Conservation (phyloP, 306 rosid genomes). For the Pachyrhizus erosus region DNA sequence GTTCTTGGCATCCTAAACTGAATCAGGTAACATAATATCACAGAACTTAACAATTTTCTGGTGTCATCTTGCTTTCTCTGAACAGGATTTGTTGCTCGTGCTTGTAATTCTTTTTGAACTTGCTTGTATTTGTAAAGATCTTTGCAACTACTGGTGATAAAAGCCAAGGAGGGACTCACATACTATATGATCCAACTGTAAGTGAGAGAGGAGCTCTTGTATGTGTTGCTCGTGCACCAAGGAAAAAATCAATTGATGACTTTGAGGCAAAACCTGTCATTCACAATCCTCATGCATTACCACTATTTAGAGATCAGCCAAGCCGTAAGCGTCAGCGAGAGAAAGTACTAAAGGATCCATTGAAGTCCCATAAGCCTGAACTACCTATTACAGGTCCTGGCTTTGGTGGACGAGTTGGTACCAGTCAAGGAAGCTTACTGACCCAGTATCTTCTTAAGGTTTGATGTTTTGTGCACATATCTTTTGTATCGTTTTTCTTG, state of each 20-base stretch:
- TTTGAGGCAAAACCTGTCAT: constrained; percentile 87
- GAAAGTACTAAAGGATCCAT: constrained; percentile 85
- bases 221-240: constrained; percentile 94
- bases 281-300: constrained; percentile 95
- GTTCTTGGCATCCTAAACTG: constrained; percentile 94
- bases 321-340: constrained; percentile 94
- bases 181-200: constrained; percentile 81
- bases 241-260: constrained; percentile 90
- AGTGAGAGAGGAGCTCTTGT: constrained; percentile 98
- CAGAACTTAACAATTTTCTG: constrained; percentile 22
- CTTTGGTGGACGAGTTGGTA: constrained; percentile 94
- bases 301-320: constrained; percentile 90
- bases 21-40: constrained; percentile 71
- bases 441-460: constrained; percentile 97
- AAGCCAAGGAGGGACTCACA: constrained; percentile 93
- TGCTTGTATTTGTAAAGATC: constrained; percentile 55
- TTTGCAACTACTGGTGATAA: constrained; percentile 89
- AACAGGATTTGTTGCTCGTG: constrained; percentile 34
- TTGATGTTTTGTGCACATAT: constrained; percentile 18
- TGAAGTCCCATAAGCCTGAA: constrained; percentile 96
- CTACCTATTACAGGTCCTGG: constrained; percentile 96
- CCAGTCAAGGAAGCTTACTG: constrained; percentile 89
- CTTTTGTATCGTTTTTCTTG: not conserved
- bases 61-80: constrained; percentile 31
- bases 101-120: constrained; percentile 27